phyloP scores from a whole-genome alignment of 202 grass and related monocot species.

The Cymbopogon flexuosus region DNA sequence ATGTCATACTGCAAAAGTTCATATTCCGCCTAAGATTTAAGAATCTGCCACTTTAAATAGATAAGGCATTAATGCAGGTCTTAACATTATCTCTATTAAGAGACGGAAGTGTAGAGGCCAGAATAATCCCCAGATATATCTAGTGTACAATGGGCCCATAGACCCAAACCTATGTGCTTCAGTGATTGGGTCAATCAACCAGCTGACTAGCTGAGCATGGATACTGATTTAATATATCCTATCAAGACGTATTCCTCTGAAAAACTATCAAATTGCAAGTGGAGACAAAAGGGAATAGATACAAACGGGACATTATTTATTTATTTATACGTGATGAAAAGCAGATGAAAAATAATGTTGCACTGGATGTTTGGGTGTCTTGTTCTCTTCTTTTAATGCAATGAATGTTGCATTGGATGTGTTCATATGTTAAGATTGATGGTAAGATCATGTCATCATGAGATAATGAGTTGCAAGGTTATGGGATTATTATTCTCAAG shows the following conservation, averaged over 20 bases:
- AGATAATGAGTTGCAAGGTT: conserved; percentile 3
- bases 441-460: background rate
- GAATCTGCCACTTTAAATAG: background rate
- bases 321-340: background rate
- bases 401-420: background rate
- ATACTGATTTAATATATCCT: background rate
- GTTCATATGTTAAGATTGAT: background rate
- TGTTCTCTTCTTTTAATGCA: too few species aligned
- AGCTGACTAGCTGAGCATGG: background rate
- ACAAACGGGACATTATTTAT: background rate
- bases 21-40: background rate
- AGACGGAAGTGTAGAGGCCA: conserved; percentile 11
- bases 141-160: background rate
- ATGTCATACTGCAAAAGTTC: background rate
- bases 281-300: background rate
- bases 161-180: conserved; percentile 3
- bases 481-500: background rate
- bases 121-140: background rate
- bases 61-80: background rate
- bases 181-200: background rate
- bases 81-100: background rate
- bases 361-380: background rate
- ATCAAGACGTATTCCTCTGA: background rate
- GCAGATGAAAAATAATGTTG: background rate
- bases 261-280: background rate